A percentile compares a stretch with the other conserved stretches of the same genome.
Conservation (phyloP, 108 stramenopile species). For the Cylindrotheca closterium region DNA sequence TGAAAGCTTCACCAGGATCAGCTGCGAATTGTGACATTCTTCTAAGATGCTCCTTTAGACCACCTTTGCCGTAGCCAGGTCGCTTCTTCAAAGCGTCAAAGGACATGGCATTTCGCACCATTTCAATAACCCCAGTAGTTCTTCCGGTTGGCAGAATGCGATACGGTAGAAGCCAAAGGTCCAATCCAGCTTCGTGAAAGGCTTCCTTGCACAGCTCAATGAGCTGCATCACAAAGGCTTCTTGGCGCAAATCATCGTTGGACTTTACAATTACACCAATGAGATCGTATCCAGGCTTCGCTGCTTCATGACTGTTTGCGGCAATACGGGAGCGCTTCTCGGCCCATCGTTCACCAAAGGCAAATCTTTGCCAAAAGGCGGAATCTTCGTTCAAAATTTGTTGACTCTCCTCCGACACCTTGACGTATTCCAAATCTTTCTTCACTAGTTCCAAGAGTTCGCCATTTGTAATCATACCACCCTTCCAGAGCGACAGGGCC, state of each 20-base stretch:
- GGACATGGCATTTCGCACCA: conserved; percentile 89
- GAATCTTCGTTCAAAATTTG: conserved; percentile 80
- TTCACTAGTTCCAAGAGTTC: conserved; percentile 86
- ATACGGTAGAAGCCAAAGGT: conserved; percentile 93
- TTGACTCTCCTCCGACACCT: conserved; percentile 54
- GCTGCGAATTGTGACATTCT: conserved; percentile 84
- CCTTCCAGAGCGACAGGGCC: conserved; percentile 84
- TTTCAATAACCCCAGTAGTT: conserved; percentile 91
- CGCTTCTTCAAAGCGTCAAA: conserved; percentile 95
- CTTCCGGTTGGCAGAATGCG: conserved; percentile 90
- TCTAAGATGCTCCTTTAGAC: conserved; percentile 70
- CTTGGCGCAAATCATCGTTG: conserved; percentile 97
- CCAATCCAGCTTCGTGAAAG: conserved; percentile 84
- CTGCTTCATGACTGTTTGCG: conserved; percentile 73
- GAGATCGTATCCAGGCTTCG: conserved; percentile 84
- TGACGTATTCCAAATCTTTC: conserved; percentile 79
- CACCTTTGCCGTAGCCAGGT: conserved; percentile 84
- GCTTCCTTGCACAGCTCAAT: conserved; percentile 92
- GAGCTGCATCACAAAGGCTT: conserved; percentile 93
- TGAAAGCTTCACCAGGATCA: conserved; percentile 77
- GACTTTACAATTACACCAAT: conserved; percentile 96
- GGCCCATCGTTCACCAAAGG: conserved; percentile 96
- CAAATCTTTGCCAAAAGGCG: conserved; percentile 88
- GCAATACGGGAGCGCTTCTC: conserved; percentile 88
- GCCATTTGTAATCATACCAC: conserved; percentile 71